Evolutionary conservation across 1,284 basidiomycete species (phyloP).

Genomic region (Trichosporon asahii): DNA sequence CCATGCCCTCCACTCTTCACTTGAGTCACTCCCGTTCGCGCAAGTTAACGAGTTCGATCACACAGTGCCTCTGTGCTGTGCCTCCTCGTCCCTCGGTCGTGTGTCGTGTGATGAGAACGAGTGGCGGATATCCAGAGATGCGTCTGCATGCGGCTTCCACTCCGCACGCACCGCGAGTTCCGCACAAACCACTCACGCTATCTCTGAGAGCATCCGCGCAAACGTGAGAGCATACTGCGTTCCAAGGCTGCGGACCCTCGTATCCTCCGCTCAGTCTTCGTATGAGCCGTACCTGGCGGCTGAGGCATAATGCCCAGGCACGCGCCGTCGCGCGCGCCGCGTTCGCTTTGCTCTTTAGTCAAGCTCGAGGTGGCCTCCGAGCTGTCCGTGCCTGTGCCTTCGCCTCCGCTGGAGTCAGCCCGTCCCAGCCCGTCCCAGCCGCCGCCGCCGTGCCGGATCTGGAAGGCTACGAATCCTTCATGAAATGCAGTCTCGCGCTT

Average conservation of each 20-base stretch:
- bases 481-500: too few species aligned
- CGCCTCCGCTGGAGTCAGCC: too few species aligned
- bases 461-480: neutral
- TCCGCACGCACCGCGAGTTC: too few species aligned
- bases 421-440: too few species aligned
- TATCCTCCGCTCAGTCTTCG: neutral
- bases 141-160: neutral
- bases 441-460: neutral
- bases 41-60: neutral
- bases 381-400: neutral
- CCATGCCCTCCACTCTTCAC: too few species aligned
- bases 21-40: too few species aligned
- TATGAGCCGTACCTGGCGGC: neutral
- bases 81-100: too few species aligned
- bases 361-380: too few species aligned
- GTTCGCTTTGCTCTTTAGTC: too few species aligned
- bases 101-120: neutral
- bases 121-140: neutral
- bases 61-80: neutral
- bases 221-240: too few species aligned
- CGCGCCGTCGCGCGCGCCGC: neutral
- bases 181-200: too few species aligned
- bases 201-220: neutral
- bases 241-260: neutral
- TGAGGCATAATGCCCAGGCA: neutral